Evolutionary conservation across 306 rosid genomes (phyloP).

Genomic region (Inga leiocalycina): DNA sequence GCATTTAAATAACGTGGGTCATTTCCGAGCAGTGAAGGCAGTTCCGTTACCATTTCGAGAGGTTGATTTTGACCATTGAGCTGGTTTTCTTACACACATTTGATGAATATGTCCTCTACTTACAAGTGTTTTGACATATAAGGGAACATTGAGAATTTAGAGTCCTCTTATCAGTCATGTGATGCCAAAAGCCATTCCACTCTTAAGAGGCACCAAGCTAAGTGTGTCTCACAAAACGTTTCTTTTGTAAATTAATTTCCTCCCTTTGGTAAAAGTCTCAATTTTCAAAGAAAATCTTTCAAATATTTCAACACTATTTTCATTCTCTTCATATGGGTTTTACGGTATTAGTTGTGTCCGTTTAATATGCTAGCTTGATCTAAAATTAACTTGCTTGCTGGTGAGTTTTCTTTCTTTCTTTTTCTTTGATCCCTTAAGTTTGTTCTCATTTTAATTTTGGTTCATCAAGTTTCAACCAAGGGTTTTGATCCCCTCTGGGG

Average conservation of each 20-base stretch:
- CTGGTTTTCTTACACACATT: not conserved
- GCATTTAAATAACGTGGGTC: slow-evolving; percentile 81
- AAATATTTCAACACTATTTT: not conserved
- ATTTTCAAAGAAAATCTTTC: not conserved
- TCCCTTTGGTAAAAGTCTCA: not conserved
- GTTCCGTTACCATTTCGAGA: slow-evolving; percentile 85
- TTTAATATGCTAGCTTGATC: not conserved
- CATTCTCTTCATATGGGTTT: not conserved
- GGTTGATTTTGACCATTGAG: slow-evolving; percentile 68
- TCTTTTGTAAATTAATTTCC: not conserved
- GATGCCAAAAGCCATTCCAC: not conserved
- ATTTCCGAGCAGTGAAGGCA: slow-evolving; percentile 74
- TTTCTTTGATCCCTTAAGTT: too few species aligned
- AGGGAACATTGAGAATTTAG: not conserved
- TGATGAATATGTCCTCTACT: not conserved
- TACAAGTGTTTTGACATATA: not conserved
- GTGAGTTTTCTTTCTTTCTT: not conserved
- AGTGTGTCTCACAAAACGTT: not conserved
- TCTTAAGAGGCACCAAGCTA: not conserved
- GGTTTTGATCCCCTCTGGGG: too few species aligned
- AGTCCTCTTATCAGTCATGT: not conserved
- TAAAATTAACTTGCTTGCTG: not conserved
- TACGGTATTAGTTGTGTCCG: not conserved
- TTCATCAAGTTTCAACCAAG: too few species aligned
- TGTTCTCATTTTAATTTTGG: too few species aligned